These are phyloP conservation scores for Cryomyces antarcticus DNA, from an alignment of 495 filamentous ascomycete genomes.

Conservation along the genomic window DNA sequence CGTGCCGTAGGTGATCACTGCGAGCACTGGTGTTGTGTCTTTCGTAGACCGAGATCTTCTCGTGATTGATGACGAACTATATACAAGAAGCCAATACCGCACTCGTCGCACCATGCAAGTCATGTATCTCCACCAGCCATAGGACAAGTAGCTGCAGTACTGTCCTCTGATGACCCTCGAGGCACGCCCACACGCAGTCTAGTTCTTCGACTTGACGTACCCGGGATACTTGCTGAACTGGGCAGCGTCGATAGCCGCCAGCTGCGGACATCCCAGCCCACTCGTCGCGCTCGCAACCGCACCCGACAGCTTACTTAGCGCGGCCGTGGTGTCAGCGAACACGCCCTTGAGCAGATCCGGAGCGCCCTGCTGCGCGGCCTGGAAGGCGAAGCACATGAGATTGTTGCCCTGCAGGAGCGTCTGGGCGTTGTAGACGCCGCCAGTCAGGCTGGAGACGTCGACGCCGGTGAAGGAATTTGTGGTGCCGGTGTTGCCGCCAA, in stretches of 20 bases:
- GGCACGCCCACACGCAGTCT: too few relatives aligned
- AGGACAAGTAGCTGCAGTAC: too few relatives aligned
- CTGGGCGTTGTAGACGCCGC: slow-evolving; percentile 11
- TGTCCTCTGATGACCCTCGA: too few relatives aligned
- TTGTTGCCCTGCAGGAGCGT: slow-evolving; percentile 9
- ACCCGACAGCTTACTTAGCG: background rate
- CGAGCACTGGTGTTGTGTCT: too few relatives aligned
- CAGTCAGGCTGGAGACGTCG: slow-evolving; percentile 27
- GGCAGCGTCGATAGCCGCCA: background rate
- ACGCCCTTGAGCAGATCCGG: slow-evolving; percentile 1
- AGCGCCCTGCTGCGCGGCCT: slow-evolving; percentile 2
- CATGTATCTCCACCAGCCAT: too few relatives aligned
- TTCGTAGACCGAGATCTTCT: too few relatives aligned
- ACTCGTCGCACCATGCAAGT: too few relatives aligned
- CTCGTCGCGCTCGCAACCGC: background rate
- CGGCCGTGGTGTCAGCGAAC: background rate
- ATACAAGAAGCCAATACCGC: too few relatives aligned
- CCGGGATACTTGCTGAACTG: slow-evolving; percentile 2
- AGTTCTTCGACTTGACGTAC: background rate
- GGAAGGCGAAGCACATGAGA: slow-evolving; percentile 13
- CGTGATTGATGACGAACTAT: too few relatives aligned
- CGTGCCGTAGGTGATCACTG: too few relatives aligned
- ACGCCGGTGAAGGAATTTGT: slow-evolving; percentile 35
- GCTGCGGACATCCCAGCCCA: slow-evolving; percentile 1
- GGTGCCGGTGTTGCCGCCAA: slow-evolving; percentile 37